Conservation (phyloP, 441 rosid genomes). For the Populus tomentosa region DNA sequence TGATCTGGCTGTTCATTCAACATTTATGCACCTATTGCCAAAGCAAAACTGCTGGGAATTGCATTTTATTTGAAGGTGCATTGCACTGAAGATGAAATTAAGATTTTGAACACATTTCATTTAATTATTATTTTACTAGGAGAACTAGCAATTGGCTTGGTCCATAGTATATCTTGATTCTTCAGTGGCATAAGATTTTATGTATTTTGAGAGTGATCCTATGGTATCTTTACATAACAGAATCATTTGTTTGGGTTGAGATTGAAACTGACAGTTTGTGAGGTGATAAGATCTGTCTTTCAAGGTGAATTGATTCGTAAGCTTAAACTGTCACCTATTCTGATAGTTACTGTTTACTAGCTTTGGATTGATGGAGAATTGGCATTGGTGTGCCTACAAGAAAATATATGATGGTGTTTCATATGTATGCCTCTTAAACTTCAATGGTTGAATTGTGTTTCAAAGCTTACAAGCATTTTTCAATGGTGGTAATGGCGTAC, state of each 20-base stretch:
- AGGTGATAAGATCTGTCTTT: neutral
- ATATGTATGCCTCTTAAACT: neutral
- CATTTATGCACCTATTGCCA: conserved; percentile 4
- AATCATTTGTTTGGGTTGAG: conserved; percentile 10
- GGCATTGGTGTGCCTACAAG: neutral
- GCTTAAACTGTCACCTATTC: neutral
- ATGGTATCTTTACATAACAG: neutral
- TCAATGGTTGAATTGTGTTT: conserved; percentile 6
- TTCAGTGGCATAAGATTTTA: conserved; percentile 11
- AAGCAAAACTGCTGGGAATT: neutral
- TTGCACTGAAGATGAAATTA: neutral
- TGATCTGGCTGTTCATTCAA: conserved; percentile 9
- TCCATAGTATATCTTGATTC: conserved; percentile 11
- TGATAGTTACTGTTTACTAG: neutral
- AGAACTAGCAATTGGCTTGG: conserved; percentile 11
- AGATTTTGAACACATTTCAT: conserved; percentile 2
- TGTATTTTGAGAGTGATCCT: conserved; percentile 13
- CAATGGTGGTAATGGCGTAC: neutral
- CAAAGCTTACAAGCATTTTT: conserved; percentile 7
- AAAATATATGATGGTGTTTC: neutral
- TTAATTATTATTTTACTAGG: conserved; percentile 7
- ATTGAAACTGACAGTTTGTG: conserved; percentile 10
- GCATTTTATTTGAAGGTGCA: conserved; percentile 18
- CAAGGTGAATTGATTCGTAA: neutral
- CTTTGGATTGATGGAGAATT: neutral